These are phyloP conservation scores for Tuber magnatum DNA, from an alignment of 495 filamentous ascomycete genomes.

Conservation along the genomic window DNA sequence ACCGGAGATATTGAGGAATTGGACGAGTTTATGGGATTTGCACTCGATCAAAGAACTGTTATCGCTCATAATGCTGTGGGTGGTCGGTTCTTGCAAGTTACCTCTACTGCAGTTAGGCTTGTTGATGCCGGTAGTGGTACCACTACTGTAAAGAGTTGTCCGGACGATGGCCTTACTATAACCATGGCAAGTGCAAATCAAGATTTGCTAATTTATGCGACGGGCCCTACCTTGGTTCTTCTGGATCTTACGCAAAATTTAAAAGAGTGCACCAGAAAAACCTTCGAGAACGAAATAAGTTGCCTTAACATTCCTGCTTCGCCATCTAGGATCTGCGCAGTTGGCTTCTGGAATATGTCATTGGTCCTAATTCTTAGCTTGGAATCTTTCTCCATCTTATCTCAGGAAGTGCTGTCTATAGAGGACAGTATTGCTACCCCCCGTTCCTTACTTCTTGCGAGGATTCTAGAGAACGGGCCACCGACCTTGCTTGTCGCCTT, in stretches of 20 bases:
- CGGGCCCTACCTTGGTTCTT: conserved; percentile 60
- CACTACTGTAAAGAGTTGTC: conserved; percentile 51
- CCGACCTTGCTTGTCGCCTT: conserved; percentile 84
- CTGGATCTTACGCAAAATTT: conserved; percentile 58
- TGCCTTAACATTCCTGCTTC: conserved; percentile 61
- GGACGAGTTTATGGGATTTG: conserved; percentile 61
- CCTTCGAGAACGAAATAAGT: conserved; percentile 62
- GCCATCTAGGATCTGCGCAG: conserved; percentile 54
- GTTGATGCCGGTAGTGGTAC: conserved; percentile 64
- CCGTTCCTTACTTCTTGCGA: conserved; percentile 68
- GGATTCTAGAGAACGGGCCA: conserved; percentile 53
- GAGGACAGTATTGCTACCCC: conserved; percentile 59
- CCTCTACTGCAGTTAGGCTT: conserved; percentile 54
- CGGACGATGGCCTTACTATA: conserved; percentile 60
- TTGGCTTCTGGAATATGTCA: conserved; percentile 77
- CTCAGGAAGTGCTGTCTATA: conserved; percentile 54
- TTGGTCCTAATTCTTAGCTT: conserved; percentile 64
- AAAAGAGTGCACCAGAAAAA: conserved; percentile 51
- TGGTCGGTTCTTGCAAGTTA: conserved; percentile 70
- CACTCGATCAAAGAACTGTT: conserved; percentile 64
- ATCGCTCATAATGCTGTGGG: conserved; percentile 57
- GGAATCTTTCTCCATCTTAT: conserved; percentile 54
- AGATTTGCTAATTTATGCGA: conserved; percentile 59
- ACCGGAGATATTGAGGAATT: conserved; percentile 82
- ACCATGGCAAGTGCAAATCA: conserved; percentile 71